Evolutionary conservation across 495 filamentous ascomycete genomes (phyloP).

Genomic region (Hypoxylon cercidicola): DNA sequence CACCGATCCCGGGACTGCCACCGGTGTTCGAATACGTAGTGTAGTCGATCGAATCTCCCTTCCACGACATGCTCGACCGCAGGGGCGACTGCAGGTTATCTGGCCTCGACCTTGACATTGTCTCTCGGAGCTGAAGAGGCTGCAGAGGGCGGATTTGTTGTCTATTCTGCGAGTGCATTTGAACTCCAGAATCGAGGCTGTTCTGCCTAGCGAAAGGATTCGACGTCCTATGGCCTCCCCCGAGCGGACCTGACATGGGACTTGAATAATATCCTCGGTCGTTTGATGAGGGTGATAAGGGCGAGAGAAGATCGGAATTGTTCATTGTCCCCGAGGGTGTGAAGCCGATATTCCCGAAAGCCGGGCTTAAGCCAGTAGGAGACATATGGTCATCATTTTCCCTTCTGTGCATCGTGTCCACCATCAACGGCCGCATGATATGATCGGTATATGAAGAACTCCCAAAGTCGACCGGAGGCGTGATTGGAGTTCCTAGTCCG

Average conservation of each 20-base stretch:
- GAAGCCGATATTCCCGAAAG: slow-evolving; percentile 70
- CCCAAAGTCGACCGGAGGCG: slow-evolving; percentile 66
- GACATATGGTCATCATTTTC: slow-evolving; percentile 68
- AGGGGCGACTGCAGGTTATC: slow-evolving; percentile 69
- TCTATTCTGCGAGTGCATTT: slow-evolving; percentile 56
- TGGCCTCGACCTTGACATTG: slow-evolving; percentile 66
- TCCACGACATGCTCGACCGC: slow-evolving; percentile 70
- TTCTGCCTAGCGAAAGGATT: slow-evolving; percentile 66
- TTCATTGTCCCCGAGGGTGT: slow-evolving; percentile 58
- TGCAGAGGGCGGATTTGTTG: slow-evolving; percentile 63
- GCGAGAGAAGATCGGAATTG: slow-evolving; percentile 63
- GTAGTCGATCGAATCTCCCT: slow-evolving; percentile 68
- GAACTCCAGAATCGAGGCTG: slow-evolving; percentile 59
- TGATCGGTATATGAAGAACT: slow-evolving; percentile 60
- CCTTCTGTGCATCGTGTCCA: slow-evolving; percentile 66
- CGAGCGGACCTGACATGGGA: slow-evolving; percentile 59
- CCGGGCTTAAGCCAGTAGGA: slow-evolving; percentile 69
- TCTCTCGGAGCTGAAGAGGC: slow-evolving; percentile 68
- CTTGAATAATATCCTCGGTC: slow-evolving; percentile 64
- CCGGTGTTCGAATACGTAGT: slow-evolving; percentile 54
- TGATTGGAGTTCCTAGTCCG: slow-evolving; percentile 63
- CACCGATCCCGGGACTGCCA: slow-evolving; percentile 56
- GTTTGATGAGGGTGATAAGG: slow-evolving; percentile 60
- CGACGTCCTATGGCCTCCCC: slow-evolving; percentile 60
- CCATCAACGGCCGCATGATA: slow-evolving; percentile 69